phyloP scores from a whole-genome alignment of 495 filamentous ascomycete genomes.

The Aspergillus cavernicola region DNA sequence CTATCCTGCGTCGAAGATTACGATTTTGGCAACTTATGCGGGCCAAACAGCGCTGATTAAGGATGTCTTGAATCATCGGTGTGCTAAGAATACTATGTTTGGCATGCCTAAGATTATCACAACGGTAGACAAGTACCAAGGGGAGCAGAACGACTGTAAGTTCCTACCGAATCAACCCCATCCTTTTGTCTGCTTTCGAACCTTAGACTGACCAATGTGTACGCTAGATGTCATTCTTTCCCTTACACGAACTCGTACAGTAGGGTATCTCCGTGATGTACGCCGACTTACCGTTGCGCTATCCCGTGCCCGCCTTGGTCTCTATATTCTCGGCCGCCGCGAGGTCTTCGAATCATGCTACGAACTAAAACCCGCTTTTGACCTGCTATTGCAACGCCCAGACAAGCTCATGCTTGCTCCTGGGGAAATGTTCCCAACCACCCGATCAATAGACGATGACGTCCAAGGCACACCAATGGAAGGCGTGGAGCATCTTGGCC shows the following conservation, averaged over 20 bases:
- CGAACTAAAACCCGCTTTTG: constrained; percentile 84
- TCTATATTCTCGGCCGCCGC: constrained; percentile 90
- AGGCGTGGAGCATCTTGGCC: constrained; percentile 87
- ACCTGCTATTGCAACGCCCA: constrained; percentile 62
- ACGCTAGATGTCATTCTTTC: constrained; percentile 82
- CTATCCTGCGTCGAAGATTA: constrained; percentile 88
- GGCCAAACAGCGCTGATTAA: constrained; percentile 89
- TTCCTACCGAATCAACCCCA: no score
- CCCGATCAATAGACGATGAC: constrained; percentile 54
- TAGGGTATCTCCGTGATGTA: constrained; percentile 93
- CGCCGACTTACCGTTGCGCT: constrained; percentile 95
- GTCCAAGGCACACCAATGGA: constrained; percentile 69
- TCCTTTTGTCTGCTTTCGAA: neutral
- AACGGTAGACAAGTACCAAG: constrained; percentile 98
- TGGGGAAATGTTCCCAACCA: constrained; percentile 80
- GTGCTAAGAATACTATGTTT: constrained; percentile 77
- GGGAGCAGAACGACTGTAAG: constrained; percentile 98
- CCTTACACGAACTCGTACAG: constrained; percentile 77
- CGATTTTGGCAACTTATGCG: constrained; percentile 88
- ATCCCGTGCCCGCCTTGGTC: constrained; percentile 83
- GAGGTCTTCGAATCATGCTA: constrained; percentile 86
- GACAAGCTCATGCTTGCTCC: constrained; percentile 77
- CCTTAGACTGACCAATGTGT: constrained; percentile 18
- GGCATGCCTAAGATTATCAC: constrained; percentile 86
- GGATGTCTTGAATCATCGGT: constrained; percentile 85